These are phyloP conservation scores for Periconia sp. DNA, from an alignment of 2,329 filamentous ascomycete genomes.

Conservation along the genomic window DNA sequence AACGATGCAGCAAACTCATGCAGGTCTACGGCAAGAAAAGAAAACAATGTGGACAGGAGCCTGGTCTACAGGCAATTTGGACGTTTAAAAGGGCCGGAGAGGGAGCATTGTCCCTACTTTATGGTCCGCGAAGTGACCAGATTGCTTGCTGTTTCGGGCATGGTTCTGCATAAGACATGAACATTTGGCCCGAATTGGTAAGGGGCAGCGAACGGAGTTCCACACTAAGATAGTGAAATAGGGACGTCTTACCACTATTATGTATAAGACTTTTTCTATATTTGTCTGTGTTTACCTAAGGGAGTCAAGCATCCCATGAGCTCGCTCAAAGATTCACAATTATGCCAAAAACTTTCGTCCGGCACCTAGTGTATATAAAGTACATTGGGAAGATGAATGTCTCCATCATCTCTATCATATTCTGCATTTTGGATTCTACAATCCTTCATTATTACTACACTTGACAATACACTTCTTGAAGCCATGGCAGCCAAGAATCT, in stretches of 20 bases:
- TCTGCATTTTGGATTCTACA: background rate
- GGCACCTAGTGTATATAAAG: too few relatives aligned
- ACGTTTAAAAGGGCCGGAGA: background rate
- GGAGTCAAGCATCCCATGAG: too few relatives aligned
- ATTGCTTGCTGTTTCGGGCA: constrained; percentile 4
- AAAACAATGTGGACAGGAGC: background rate
- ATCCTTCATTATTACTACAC: background rate
- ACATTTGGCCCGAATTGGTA: too few relatives aligned
- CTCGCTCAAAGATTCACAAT: too few relatives aligned
- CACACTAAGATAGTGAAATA: too few relatives aligned
- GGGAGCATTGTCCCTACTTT: background rate
- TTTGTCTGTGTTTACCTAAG: too few relatives aligned
- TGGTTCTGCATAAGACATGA: background rate
- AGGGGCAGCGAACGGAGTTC: too few relatives aligned
- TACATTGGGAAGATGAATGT: too few relatives aligned
- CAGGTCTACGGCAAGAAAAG: background rate
- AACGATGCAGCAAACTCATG: background rate
- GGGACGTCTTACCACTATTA: too few relatives aligned
- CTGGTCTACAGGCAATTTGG: background rate
- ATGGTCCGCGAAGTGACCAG: background rate
- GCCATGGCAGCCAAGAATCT: constrained; percentile 4
- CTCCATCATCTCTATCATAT: background rate
- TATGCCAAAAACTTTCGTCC: too few relatives aligned
- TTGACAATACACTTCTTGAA: background rate
- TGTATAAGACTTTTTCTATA: too few relatives aligned